Percentiles rank a stretch among this genome's conserved stretches.
Evolutionary conservation across 352 stramenopile genomes (phyloP).

Genomic region (Chrysophaeum taylorii): DNA sequence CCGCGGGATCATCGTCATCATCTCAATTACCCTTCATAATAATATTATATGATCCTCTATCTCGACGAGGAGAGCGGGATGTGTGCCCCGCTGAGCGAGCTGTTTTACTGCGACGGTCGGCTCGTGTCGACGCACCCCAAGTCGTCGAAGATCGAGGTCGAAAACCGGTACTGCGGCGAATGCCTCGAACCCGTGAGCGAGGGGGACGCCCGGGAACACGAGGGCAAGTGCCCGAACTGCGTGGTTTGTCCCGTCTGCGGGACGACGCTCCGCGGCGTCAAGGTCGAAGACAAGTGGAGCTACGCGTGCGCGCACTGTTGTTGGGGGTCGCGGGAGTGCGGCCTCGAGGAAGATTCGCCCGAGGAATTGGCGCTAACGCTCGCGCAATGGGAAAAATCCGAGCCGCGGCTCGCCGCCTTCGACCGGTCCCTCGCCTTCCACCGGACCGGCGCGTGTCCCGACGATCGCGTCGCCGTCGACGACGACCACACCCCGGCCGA

Average conservation of each 20-base stretch:
- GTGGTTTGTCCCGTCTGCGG: constrained; percentile 3
- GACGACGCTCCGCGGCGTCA: background rate
- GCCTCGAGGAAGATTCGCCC: background rate
- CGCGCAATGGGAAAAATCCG: background rate
- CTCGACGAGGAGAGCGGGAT: too few relatives aligned
- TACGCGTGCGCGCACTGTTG: background rate
- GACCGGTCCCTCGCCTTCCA: background rate
- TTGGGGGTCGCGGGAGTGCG: background rate
- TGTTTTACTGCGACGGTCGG: too few relatives aligned
- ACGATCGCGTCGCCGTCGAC: background rate
- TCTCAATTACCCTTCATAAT: too few relatives aligned
- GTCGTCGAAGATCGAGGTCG: background rate
- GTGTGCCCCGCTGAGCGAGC: too few relatives aligned
- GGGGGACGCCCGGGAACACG: background rate
- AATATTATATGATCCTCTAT: too few relatives aligned
- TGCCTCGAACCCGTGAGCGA: background rate
- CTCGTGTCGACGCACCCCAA: background rate
- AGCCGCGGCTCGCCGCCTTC: background rate
- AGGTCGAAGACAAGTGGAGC: background rate
- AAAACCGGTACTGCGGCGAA: background rate
- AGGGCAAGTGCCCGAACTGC: background rate
- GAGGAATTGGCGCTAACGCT: background rate
- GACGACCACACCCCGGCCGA: background rate
- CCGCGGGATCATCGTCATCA: constrained; percentile 27
- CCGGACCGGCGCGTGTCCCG: background rate